Evolutionary conservation across 2,329 filamentous ascomycete species (phyloP).

Genomic region (Fusarium setosum): DNA sequence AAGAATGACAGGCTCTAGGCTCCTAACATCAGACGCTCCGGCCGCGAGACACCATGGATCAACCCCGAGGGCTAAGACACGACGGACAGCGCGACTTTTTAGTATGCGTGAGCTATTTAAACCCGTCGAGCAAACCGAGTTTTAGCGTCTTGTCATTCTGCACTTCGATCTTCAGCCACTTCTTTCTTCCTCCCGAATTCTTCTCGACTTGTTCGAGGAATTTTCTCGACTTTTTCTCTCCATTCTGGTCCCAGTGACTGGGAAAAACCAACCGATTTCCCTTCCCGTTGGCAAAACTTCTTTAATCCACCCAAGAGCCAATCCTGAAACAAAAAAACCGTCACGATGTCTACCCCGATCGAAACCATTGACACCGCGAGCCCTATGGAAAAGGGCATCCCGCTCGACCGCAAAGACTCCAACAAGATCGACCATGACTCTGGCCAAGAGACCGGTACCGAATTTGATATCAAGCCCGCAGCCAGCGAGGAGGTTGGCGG

Average conservation of each 20-base stretch:
- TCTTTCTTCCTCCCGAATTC: background rate
- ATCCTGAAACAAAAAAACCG: background rate
- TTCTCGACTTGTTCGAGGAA: background rate
- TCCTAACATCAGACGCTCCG: background rate
- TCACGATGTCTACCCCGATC: background rate
- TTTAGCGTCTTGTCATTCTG: background rate
- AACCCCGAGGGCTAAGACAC: background rate
- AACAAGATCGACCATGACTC: slow-evolving; percentile 3
- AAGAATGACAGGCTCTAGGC: background rate
- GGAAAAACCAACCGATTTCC: background rate
- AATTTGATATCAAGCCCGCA: slow-evolving; percentile 5
- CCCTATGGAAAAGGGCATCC: background rate
- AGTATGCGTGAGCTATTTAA: slow-evolving; percentile 7
- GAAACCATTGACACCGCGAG: background rate
- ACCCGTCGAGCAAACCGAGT: background rate
- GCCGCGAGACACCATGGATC: background rate
- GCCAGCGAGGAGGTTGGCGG: slow-evolving; percentile 14
- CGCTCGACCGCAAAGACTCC: background rate
- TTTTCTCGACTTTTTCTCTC: background rate
- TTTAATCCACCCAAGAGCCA: background rate
- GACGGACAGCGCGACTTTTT: background rate
- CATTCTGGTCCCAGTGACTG: background rate
- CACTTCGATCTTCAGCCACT: background rate
- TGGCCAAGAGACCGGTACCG: slow-evolving; percentile 2
- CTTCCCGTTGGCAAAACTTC: background rate